phyloP scores from a whole-genome alignment of 352 stramenopile species.

The Hyphochytrium catenoides region DNA sequence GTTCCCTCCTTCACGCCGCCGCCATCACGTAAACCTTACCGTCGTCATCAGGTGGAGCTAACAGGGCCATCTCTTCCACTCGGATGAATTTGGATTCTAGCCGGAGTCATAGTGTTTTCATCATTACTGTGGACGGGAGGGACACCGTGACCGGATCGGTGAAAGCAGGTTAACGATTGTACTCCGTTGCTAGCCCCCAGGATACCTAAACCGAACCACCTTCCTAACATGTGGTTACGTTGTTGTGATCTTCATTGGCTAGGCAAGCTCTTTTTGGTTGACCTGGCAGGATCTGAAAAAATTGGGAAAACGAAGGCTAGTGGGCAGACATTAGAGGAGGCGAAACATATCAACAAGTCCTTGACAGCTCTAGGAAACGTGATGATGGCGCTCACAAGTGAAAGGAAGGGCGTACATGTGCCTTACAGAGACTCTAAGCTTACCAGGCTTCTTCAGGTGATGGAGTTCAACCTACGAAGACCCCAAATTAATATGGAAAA shows the following conservation, averaged over 20 bases:
- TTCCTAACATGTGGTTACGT: too few relatives aligned
- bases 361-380: slow-evolving; percentile 53
- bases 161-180: not conserved
- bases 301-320: slow-evolving; percentile 53
- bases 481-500: too few relatives aligned
- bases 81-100: slow-evolving; percentile 12
- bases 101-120: slow-evolving; percentile 9
- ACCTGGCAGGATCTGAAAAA: slow-evolving; percentile 52
- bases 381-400: slow-evolving; percentile 46
- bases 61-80: too few relatives aligned
- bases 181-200: not conserved
- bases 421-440: slow-evolving; percentile 55
- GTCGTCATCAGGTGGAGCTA: too few relatives aligned
- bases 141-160: not conserved
- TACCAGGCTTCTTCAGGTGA: slow-evolving; percentile 34
- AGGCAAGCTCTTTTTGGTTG: slow-evolving; percentile 23
- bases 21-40: too few relatives aligned
- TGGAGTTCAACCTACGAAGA: too few relatives aligned
- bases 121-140: slow-evolving; percentile 5
- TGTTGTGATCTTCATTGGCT: too few relatives aligned
- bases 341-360: slow-evolving; percentile 60
- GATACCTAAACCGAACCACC: too few relatives aligned
- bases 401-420: slow-evolving; percentile 36
- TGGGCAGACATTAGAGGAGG: slow-evolving; percentile 46
- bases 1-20: too few relatives aligned